Conservation (phyloP, 768 basidiomycete genomes). For the Suillus fuscotomentosus region DNA sequence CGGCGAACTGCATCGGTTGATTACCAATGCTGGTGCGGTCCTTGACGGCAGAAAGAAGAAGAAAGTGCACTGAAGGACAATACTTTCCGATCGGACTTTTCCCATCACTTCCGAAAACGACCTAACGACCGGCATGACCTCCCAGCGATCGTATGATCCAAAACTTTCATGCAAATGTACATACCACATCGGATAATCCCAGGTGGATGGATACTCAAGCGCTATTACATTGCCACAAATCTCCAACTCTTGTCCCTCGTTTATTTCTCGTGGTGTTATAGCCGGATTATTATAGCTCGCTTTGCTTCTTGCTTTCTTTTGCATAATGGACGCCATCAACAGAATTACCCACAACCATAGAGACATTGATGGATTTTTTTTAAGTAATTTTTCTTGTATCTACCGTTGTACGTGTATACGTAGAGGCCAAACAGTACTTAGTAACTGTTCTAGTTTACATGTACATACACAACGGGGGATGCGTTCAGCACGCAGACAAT, state of each 20-base stretch:
- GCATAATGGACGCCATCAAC: neutral
- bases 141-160: neutral
- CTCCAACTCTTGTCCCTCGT: slow-evolving; percentile 1
- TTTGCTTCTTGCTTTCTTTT: neutral
- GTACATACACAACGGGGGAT: neutral
- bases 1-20: slow-evolving; percentile 50
- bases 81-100: neutral
- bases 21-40: slow-evolving; percentile 57
- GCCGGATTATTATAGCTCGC: neutral
- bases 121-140: slow-evolving; percentile 2
- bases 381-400: neutral
- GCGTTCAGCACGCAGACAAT: neutral
- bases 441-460: neutral
- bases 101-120: neutral
- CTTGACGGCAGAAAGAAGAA: slow-evolving; percentile 55
- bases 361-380: neutral
- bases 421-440: neutral
- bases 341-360: neutral
- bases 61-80: neutral
- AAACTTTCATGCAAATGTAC: neutral
- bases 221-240: neutral
- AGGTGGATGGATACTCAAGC: neutral
- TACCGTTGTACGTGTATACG: neutral
- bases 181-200: neutral
- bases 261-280: neutral